phyloP scores from a whole-genome alignment of 2,329 filamentous ascomycete genomes.

The Xylariomycetidae sp. region DNA sequence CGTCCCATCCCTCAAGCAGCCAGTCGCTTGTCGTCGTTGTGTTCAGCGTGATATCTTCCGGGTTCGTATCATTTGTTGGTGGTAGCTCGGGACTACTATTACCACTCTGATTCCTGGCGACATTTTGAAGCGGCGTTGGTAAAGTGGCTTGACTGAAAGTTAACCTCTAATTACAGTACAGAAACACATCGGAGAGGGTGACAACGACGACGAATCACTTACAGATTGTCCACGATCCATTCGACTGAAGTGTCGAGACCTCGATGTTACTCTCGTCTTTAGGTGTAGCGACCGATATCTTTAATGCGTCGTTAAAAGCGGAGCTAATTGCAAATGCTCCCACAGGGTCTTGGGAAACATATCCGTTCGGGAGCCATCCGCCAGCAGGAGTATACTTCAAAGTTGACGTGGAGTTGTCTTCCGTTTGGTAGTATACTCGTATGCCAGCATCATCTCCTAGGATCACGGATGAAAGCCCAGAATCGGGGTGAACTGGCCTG shows the following conservation, averaged over 20 bases:
- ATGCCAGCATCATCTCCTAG: slow-evolving; percentile 5
- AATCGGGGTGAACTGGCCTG: slow-evolving; percentile 1
- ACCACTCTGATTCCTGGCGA: neutral
- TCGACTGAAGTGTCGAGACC: slow-evolving; percentile 1
- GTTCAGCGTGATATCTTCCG: slow-evolving; percentile 1
- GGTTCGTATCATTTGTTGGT: slow-evolving; percentile 7
- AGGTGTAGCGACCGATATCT: slow-evolving; percentile 5
- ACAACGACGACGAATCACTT: too few relatives aligned
- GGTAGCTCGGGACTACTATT: neutral
- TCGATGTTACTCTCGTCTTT: slow-evolving; percentile 8
- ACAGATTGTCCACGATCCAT: slow-evolving; percentile 6
- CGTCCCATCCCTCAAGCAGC: slow-evolving; percentile 10
- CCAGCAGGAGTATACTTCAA: slow-evolving; percentile 3
- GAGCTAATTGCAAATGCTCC: slow-evolving; percentile 1
- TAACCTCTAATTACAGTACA: too few relatives aligned
- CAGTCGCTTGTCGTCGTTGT: too few relatives aligned
- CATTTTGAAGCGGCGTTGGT: slow-evolving; percentile 3
- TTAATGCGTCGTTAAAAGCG: slow-evolving; percentile 3
- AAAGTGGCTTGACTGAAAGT: slow-evolving; percentile 3
- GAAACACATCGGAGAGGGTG: too few relatives aligned
- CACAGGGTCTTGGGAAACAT: slow-evolving; percentile 6
- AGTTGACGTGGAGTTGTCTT: slow-evolving; percentile 1
- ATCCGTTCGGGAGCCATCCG: neutral
- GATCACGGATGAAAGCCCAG: slow-evolving; percentile 6
- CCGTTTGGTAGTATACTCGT: slow-evolving; percentile 8